Evolutionary conservation across 306 rosid genomes (phyloP).

Genomic region (Cucurbita argyrosperma): DNA sequence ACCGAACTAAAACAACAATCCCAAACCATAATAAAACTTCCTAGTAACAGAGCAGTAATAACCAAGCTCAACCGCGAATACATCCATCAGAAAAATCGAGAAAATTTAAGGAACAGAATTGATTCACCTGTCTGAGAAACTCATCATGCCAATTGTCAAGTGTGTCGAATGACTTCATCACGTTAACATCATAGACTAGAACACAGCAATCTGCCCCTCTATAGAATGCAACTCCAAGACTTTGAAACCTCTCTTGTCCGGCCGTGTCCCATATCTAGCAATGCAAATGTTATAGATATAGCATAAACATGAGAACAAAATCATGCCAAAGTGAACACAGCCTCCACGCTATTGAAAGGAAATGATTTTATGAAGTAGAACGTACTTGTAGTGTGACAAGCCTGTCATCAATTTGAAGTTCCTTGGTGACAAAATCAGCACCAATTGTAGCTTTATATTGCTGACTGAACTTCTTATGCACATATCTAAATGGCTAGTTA

Average conservation of each 20-base stretch:
- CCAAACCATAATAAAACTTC: not conserved
- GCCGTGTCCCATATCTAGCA: constrained; percentile 96
- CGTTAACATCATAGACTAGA: constrained; percentile 78
- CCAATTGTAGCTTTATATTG: constrained; percentile 97
- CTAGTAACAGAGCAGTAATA: not conserved
- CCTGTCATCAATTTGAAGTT: constrained; percentile 86
- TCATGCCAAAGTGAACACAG: not conserved
- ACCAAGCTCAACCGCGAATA: not conserved
- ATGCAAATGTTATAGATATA: not conserved
- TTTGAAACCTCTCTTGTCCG: constrained; percentile 93
- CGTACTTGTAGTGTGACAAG: constrained; percentile 92
- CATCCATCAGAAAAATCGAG: not conserved
- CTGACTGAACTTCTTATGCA: constrained; percentile 89
- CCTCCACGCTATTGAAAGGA: not conserved
- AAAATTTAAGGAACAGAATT: not conserved
- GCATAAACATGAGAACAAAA: not conserved
- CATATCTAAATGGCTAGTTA: constrained; percentile 50
- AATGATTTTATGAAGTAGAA: not conserved
- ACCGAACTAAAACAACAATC: not conserved
- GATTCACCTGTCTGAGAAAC: constrained; percentile 76
- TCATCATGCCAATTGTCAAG: constrained; percentile 96
- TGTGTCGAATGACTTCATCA: constrained; percentile 80
- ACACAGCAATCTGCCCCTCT: constrained; percentile 70
- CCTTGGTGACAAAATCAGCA: constrained; percentile 97
- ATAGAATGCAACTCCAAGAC: constrained; percentile 51